Base-by-base conservation (phyloP, 2,329 filamentous ascomycete genomes). In the Exophiala sp. region DNA sequence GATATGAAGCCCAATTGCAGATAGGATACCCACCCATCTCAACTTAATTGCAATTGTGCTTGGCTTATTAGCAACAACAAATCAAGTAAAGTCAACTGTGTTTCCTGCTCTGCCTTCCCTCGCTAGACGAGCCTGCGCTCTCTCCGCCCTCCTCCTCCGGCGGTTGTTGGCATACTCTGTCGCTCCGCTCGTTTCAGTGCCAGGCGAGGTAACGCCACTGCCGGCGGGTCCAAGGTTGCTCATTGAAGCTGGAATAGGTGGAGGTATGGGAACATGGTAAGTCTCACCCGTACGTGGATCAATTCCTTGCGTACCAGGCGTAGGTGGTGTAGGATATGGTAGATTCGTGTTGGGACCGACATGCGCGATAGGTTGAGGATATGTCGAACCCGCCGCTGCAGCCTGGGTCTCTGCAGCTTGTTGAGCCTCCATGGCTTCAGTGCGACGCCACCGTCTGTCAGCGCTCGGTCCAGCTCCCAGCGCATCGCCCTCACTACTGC, bases 91-190 rank as follows among this genome's bases (percentile, higher is more conserved):
- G 16, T 64, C 57, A 6, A 64, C 62, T 1, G 57, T 62, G 20
- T 56, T 59, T 35, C 68, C 66, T 40, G 66, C 35, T 55, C 35
- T 61, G 20, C 58, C 70, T 53, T 71, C 73, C 65, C 74, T 70
- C 47, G 77, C 77, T 57, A 75, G 68, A 47, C 69, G 68, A 18
- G 72, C 70, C 35, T 74, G 69, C 38, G 75, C 74, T 62, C 79
- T 67, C 64, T 82, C 79, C 12, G 79, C 79, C 49, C 79, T 71
- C 63, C 79, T 70, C 54, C 79, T 68, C 51, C 76, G 67, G 44
- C 79, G 71, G 62, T 81, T 81, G 55, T 74, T 78, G 1, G 78
- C 79, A 61, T 80, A 81, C 52, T 78, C 71, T 12, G 62, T 62
- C n/a, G 62, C 58, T 33, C 72, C 69, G 59, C 74, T 75, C 16